Evolutionary conservation across 345 rosid species (phyloP).

Genomic region (Acer campestre): DNA sequence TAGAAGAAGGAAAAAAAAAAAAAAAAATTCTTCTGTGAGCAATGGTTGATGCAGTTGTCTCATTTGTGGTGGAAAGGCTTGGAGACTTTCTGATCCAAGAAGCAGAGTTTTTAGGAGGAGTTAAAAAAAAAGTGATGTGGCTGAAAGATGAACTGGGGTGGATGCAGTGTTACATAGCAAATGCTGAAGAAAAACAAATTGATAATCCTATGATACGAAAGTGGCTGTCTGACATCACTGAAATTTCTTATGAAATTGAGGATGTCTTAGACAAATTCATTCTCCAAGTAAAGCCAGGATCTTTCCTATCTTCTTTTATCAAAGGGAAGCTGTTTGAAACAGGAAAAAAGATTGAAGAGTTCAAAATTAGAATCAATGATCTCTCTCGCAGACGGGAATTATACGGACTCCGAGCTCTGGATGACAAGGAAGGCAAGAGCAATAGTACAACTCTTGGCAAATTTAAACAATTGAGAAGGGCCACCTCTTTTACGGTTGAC

Average conservation of each 20-base stretch:
- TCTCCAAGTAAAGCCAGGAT: conserved; percentile 14
- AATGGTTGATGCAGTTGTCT: conserved; percentile 33
- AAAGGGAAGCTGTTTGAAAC: conserved; percentile 13
- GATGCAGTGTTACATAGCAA: conserved; percentile 34
- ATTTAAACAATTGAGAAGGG: conserved; percentile 23
- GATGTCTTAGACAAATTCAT: conserved; percentile 30
- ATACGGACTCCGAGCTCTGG: conserved; percentile 21
- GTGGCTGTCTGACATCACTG: conserved; percentile 36
- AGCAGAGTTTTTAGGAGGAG: conserved; percentile 12
- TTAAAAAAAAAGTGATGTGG: conserved; percentile 15
- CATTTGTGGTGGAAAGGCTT: conserved; percentile 31
- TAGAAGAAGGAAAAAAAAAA: too few species aligned
- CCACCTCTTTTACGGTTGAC: conserved; percentile 7
- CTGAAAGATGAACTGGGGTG: conserved; percentile 34
- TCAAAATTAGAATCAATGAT: conserved; percentile 14
- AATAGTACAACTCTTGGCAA: not conserved
- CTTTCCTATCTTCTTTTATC: not conserved
- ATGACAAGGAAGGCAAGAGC: not conserved
- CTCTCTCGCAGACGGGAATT: conserved; percentile 19
- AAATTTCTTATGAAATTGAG: conserved; percentile 36
- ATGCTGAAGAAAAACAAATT: conserved; percentile 36
- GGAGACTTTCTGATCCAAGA: conserved; percentile 22
- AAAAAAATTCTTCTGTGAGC: not conserved
- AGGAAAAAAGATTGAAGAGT: not conserved
- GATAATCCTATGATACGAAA: conserved; percentile 32